Conservation (phyloP, 2,329 filamentous ascomycete species). For the Cordyceps tenuipes region DNA sequence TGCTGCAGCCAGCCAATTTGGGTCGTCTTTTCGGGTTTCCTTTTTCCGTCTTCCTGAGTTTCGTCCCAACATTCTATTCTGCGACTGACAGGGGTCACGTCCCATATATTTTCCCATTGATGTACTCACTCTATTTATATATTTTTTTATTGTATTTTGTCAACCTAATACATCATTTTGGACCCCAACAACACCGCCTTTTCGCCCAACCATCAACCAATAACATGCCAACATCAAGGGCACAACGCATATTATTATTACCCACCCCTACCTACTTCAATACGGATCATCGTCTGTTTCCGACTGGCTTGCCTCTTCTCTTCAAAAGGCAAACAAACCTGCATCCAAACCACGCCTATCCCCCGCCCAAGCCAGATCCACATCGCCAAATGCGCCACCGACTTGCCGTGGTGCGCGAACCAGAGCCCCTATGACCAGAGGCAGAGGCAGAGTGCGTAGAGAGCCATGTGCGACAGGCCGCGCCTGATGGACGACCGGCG, state of each 20-base stretch:
- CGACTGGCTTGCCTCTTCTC: neutral
- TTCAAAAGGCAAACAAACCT: no score
- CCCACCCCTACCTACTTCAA: neutral
- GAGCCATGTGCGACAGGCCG: neutral
- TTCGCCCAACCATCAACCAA: neutral
- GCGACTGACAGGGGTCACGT: neutral
- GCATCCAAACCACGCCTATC: no score
- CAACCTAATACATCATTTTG: neutral
- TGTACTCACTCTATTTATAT: neutral
- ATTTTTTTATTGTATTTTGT: neutral
- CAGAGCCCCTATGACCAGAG: neutral
- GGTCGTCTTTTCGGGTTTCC: no score
- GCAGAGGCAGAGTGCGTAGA: no score
- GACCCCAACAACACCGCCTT: neutral
- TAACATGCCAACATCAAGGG: no score
- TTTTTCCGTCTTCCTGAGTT: neutral
- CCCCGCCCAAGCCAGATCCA: no score
- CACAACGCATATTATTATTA: no score
- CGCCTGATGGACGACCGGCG: neutral
- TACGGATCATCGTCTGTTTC: neutral
- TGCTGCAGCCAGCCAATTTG: neutral
- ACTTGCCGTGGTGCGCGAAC: neutral
- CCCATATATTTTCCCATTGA: neutral
- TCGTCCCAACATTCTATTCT: neutral
- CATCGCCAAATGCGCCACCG: neutral